These are phyloP conservation scores for Ustilago trichophora DNA, from an alignment of 1,284 basidiomycete genomes.

Conservation along the genomic window DNA sequence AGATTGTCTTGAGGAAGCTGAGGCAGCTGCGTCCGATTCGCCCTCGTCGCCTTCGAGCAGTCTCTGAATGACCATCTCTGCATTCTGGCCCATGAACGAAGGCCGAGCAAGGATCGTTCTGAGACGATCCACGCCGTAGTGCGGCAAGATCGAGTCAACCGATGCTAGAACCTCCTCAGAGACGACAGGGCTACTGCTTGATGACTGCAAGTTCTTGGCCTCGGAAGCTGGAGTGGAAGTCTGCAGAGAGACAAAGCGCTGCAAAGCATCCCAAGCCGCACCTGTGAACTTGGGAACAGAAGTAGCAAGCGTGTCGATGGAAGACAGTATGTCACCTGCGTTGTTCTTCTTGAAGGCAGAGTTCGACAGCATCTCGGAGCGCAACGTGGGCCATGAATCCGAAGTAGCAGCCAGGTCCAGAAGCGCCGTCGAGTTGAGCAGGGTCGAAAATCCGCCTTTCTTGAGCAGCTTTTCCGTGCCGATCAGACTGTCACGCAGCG, in stretches of 20 bases:
- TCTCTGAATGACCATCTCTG: slow-evolving; percentile 40
- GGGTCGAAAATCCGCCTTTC: slow-evolving; percentile 12
- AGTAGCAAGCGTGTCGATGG: slow-evolving; percentile 26
- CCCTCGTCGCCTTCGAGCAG: slow-evolving; percentile 45
- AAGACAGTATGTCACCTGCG: slow-evolving; percentile 9
- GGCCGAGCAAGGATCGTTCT: slow-evolving; percentile 19
- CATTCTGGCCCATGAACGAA: slow-evolving; percentile 30
- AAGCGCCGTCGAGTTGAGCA: slow-evolving; percentile 30
- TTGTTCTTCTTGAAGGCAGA: slow-evolving; percentile 7
- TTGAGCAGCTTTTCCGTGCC: slow-evolving; percentile 17
- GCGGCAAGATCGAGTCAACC: slow-evolving; percentile 40
- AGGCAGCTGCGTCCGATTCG: slow-evolving; percentile 1
- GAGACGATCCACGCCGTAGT: slow-evolving; percentile 35
- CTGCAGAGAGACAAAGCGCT: slow-evolving; percentile 9
- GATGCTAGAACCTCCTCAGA: slow-evolving; percentile 32
- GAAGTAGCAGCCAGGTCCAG: slow-evolving; percentile 34
- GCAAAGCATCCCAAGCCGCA: slow-evolving; percentile 33
- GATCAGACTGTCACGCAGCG: slow-evolving; percentile 3
- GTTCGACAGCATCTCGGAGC: slow-evolving; percentile 9
- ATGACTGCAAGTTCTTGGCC: neutral
- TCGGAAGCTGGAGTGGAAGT: neutral
- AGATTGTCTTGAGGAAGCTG: neutral
- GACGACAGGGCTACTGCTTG: neutral
- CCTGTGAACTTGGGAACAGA: slow-evolving; percentile 32
- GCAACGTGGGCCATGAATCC: slow-evolving; percentile 23